These are phyloP conservation scores for Diaporthe destruens DNA, from an alignment of 2,329 filamentous ascomycete species.

Conservation along the genomic window DNA sequence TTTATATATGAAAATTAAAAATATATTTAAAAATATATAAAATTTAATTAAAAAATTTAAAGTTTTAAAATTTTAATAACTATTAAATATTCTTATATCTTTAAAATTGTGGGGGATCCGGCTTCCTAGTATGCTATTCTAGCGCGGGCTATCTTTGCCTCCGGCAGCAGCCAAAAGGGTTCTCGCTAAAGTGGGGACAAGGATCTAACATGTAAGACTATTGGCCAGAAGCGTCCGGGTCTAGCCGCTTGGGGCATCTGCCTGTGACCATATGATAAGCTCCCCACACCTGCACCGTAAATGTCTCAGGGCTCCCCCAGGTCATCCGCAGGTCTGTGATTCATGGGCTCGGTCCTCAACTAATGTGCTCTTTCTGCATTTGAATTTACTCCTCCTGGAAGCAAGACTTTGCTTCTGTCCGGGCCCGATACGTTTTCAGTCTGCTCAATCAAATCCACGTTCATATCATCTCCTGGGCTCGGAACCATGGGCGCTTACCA, in stretches of 20 bases:
- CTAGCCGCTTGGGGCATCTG: slow-evolving; percentile 22
- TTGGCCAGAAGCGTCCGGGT: neutral
- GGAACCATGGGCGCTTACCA: slow-evolving; percentile 60
- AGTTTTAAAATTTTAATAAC: too few relatives aligned
- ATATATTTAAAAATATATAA: too few relatives aligned
- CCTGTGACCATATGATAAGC: slow-evolving; percentile 18
- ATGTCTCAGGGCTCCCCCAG: slow-evolving; percentile 19
- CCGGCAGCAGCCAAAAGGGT: slow-evolving; percentile 15
- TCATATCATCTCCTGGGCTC: neutral
- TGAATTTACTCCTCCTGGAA: neutral
- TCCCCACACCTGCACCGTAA: slow-evolving; percentile 10
- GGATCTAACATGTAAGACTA: slow-evolving; percentile 31
- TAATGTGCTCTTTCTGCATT: neutral
- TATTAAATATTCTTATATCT: too few relatives aligned
- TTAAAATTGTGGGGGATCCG: too few relatives aligned
- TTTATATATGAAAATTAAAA: too few relatives aligned
- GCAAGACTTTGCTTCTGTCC: neutral
- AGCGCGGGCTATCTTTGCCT: too few relatives aligned
- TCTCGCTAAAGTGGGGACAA: neutral
- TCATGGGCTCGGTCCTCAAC: too few relatives aligned
- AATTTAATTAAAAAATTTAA: too few relatives aligned
- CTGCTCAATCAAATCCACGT: neutral
- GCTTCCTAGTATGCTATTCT: too few relatives aligned
- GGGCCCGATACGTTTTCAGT: neutral
- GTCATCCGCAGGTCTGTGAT: slow-evolving; percentile 1